Conservation (phyloP, 1,284 basidiomycete species). For the Flammula alnicola region DNA sequence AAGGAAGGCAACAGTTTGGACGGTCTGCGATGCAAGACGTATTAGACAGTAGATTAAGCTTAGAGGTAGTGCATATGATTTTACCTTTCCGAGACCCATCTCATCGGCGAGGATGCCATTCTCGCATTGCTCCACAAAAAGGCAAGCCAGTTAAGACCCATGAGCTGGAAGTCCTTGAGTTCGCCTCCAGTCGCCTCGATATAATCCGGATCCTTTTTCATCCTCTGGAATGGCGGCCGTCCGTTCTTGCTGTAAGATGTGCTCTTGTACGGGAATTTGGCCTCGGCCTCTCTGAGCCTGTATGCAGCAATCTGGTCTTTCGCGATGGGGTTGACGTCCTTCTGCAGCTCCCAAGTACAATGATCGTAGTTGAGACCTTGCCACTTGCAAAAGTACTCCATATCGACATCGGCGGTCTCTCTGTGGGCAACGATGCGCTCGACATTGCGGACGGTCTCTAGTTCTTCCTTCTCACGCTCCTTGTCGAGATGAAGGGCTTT, state of each 20-base stretch:
- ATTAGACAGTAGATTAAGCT: conserved; percentile 5
- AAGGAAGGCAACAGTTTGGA: conserved; percentile 95
- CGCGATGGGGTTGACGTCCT: conserved; percentile 79
- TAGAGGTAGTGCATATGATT: conserved; percentile 9
- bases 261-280: conserved; percentile 89
- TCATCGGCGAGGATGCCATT: conserved; percentile 99
- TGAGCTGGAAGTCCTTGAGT: conserved; percentile 98
- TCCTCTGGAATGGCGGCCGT: conserved; percentile 86
- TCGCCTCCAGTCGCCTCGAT: conserved; percentile 80
- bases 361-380: conserved; percentile 92
- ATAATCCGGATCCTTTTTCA: conserved; percentile 91
- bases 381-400: conserved; percentile 99
- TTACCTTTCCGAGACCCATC: conserved; percentile 98
- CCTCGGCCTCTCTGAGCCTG: conserved; percentile 77
- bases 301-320: conserved; percentile 83
- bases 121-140: conserved; percentile 94
- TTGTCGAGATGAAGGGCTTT: conserved; percentile 90
- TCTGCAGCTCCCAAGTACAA: conserved; percentile 93
- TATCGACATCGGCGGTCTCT: conserved; percentile 67
- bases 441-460: conserved; percentile 90
- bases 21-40: conserved; percentile 63
- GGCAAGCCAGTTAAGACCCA: conserved; percentile 98
- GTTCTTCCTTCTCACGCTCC: conserved; percentile 88
- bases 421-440: conserved; percentile 92
- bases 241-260: conserved; percentile 67